A percentile compares a stretch with the other conserved stretches of the same genome.
Conservation (phyloP, 116 monocot species). For the Thalassia testudinum region DNA sequence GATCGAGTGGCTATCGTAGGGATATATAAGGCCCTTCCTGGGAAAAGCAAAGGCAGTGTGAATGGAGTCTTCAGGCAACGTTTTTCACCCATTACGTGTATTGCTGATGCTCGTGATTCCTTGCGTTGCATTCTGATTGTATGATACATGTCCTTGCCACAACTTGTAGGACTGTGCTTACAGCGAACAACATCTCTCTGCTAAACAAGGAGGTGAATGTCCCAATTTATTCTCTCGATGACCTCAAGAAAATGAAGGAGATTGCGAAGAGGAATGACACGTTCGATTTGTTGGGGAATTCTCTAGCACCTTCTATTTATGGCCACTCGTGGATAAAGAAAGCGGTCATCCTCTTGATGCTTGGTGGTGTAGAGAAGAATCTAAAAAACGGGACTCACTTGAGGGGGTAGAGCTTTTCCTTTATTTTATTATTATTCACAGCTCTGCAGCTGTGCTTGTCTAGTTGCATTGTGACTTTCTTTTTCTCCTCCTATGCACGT, state of each 20-base stretch:
- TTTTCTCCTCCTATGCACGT: too few relatives aligned
- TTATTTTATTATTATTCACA: not conserved
- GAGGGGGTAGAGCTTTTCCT: too few relatives aligned
- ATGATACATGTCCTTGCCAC: too few relatives aligned
- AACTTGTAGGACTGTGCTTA: slow-evolving; percentile 69
- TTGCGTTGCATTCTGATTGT: not conserved
- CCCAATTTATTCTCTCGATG: slow-evolving; percentile 50
- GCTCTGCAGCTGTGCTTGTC: too few relatives aligned
- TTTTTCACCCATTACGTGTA: not conserved
- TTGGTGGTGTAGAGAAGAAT: slow-evolving; percentile 93
- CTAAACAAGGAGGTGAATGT: slow-evolving; percentile 96
- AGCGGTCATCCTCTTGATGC: slow-evolving; percentile 86
- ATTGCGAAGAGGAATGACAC: slow-evolving; percentile 74
- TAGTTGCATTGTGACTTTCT: not conserved
- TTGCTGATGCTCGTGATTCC: not conserved
- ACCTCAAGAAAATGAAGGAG: slow-evolving; percentile 76
- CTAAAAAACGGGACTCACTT: slow-evolving; percentile 93
- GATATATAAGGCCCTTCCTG: slow-evolving; percentile 82
- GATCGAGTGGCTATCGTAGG: slow-evolving; percentile 88
- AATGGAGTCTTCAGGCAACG: slow-evolving; percentile 83
- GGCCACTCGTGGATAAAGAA: slow-evolving; percentile 96
- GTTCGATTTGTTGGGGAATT: slow-evolving; percentile 71
- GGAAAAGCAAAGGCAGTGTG: slow-evolving; percentile 86
- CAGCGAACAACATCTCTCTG: slow-evolving; percentile 80
- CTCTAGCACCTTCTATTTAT: slow-evolving; percentile 92